Evolutionary conservation across 108 stramenopile species (phyloP).

Genomic region (Cyclotella cryptica): DNA sequence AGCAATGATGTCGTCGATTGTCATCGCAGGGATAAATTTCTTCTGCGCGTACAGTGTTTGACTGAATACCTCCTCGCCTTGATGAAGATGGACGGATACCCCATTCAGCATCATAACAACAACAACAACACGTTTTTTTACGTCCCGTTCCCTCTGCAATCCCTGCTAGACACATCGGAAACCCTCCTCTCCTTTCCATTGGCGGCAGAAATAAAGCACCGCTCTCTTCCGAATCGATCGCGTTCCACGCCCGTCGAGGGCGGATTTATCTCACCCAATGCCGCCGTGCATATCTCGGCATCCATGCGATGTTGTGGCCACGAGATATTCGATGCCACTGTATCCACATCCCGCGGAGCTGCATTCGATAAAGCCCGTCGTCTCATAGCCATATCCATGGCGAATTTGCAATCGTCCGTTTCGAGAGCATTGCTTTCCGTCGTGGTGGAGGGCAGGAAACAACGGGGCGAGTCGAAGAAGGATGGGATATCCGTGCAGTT

Average conservation of each 20-base stretch:
- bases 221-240: conserved; percentile 28
- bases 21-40: conserved; percentile 26
- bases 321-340: conserved; percentile 27
- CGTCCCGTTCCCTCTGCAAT: conserved; percentile 17
- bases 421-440: conserved; percentile 32
- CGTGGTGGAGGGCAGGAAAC: conserved; percentile 31
- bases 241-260: conserved; percentile 35
- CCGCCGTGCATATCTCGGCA: conserved; percentile 36
- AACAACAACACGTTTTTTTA: neutral
- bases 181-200: conserved; percentile 45
- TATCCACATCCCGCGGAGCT: conserved; percentile 43
- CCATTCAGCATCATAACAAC: conserved; percentile 14
- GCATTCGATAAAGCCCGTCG: conserved; percentile 28
- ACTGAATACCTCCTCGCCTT: conserved; percentile 28
- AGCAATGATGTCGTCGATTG: conserved; percentile 23
- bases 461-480: neutral
- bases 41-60: conserved; percentile 23
- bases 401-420: conserved; percentile 41
- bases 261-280: conserved; percentile 43
- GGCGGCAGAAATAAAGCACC: conserved; percentile 39
- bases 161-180: conserved; percentile 41
- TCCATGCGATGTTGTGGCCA: conserved; percentile 40
- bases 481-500: conserved; percentile 23
- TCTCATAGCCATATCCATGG: conserved; percentile 35
- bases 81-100: conserved; percentile 36